A percentile compares a stretch with the other conserved stretches of the same genome.
Conservation (phyloP, 495 filamentous ascomycete species). For the Penicillium paxilli region DNA sequence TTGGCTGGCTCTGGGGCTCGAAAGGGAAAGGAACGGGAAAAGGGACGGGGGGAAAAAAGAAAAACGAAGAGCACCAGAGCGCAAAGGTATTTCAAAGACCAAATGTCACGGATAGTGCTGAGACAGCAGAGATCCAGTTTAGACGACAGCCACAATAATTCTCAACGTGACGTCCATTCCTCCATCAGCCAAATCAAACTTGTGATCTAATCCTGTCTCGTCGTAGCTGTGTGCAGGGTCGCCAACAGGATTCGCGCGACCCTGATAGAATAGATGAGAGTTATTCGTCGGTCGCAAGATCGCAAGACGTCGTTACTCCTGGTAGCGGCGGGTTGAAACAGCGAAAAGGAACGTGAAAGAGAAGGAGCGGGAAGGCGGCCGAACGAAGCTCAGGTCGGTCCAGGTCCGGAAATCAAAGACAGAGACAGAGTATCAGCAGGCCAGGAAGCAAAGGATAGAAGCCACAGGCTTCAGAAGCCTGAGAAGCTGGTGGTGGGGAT, state of each 20-base stretch:
- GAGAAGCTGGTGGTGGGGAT: conserved; percentile 10
- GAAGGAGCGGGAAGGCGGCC: conserved; percentile 7
- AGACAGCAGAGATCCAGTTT: conserved; percentile 31
- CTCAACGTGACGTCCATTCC: conserved; percentile 50
- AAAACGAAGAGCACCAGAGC: conserved; percentile 8
- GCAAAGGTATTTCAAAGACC: conserved; percentile 5
- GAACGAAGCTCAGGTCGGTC: conserved; percentile 3
- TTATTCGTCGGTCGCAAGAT: background rate
- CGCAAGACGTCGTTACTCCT: background rate
- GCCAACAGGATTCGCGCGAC: conserved; percentile 7
- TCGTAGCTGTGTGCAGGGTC: conserved; percentile 6
- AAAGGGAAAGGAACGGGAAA: too few relatives aligned
- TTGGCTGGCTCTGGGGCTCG: conserved; percentile 9
- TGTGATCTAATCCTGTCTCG: conserved; percentile 21
- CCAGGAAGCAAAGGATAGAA: conserved; percentile 3
- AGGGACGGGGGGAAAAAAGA: conserved; percentile 2
- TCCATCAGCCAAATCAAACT: conserved; percentile 28
- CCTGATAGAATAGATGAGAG: background rate
- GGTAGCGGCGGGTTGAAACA: background rate
- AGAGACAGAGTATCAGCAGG: background rate
- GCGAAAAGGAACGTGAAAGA: conserved; percentile 12
- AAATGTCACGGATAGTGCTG: conserved; percentile 23
- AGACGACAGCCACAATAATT: conserved; percentile 30
- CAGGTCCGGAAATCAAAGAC: conserved; percentile 1
- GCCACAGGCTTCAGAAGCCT: conserved; percentile 24